Conservation (phyloP, 106 monocot species). For the Acorus calamus region DNA sequence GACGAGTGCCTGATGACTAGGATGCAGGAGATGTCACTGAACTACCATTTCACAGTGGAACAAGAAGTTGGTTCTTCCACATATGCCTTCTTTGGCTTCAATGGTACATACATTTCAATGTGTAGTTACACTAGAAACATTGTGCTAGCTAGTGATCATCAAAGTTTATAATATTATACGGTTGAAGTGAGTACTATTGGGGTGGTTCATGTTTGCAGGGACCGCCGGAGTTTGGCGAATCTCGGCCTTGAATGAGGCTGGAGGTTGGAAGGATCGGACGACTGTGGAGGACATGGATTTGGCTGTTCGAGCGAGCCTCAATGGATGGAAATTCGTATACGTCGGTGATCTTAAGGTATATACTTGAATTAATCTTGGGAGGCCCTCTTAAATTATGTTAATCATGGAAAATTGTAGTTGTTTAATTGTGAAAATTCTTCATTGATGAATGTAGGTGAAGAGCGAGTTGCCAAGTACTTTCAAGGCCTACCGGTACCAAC, state of each 20-base stretch:
- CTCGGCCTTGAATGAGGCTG: conserved; percentile 19
- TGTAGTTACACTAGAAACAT: neutral
- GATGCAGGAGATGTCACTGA: conserved; percentile 33
- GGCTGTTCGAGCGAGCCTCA: no score
- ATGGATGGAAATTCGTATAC: conserved; percentile 29
- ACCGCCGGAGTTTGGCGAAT: conserved; percentile 30
- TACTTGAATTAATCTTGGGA: neutral
- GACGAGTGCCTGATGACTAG: conserved; percentile 1
- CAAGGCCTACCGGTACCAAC: conserved; percentile 34
- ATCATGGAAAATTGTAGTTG: neutral
- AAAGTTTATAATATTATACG: neutral
- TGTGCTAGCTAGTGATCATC: neutral
- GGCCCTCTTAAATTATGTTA: neutral
- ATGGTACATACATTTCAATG: conserved; percentile 7
- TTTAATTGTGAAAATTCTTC: neutral
- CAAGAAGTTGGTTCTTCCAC: conserved; percentile 28
- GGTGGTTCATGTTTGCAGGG: conserved; percentile 2
- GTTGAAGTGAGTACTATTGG: neutral
- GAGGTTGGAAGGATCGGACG: conserved; percentile 19
- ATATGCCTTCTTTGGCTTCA: conserved; percentile 30
- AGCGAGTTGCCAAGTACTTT: conserved; percentile 40
- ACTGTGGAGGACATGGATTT: no score
- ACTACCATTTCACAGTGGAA: conserved; percentile 32
- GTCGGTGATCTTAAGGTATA: conserved; percentile 21
- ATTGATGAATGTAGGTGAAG: conserved; percentile 11